Evolutionary conservation across 176 grass and related monocot genomes (phyloP), one percentile per base, ranked within the genome.

Genomic region (Eremochloa ophiuroides): DNA sequence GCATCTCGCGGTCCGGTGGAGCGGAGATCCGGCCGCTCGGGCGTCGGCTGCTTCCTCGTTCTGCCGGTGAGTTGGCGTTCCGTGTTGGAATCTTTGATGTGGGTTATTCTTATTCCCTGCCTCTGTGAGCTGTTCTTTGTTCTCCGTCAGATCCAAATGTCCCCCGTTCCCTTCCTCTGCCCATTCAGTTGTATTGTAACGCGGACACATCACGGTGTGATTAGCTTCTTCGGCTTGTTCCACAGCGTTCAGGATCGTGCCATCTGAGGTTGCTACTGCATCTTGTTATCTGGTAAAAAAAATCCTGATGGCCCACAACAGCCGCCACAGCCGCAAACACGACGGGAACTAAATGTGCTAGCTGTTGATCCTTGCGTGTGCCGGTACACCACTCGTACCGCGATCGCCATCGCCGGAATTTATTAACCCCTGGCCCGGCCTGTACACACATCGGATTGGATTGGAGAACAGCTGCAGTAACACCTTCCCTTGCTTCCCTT

Each of bases 401-500:
- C 8, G 87, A 89, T 66, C 78, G 60, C 64, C 66, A 60, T 85
- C 72, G 20, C 17, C 1, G 44, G 28, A 73, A 82, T 85, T 77
- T 82, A 85, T 72, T 71, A 25, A n/a, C n/a, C n/a, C 18, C 65
- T 71, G 5, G 34, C 5, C 34, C n/a, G n/a, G n/a, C 82, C 16
- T 85, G 82, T 85, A 30, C 82, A 75, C 41, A 11, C 82, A 73
- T 69, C 55, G 53, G 62, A 78, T 67, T 64, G 50, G 75, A 26
- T 28, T 80, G 63, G 44, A 47, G 59, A 12, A 55, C 76, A 73
- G 44, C 34, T 67, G 77, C 67, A 73, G 64, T 77, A 81, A 71
- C 34, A 71, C 47, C n/a, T 31, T 33, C 17, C 20, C 43, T 81
- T 82, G 66, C 78, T 82, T 89, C 78, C 72, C 78, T 77, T 85